Percentiles rank a stretch among this genome's conserved stretches.
Conservation (phyloP, 2,329 filamentous ascomycete species). For the Lecanosticta acicola region DNA sequence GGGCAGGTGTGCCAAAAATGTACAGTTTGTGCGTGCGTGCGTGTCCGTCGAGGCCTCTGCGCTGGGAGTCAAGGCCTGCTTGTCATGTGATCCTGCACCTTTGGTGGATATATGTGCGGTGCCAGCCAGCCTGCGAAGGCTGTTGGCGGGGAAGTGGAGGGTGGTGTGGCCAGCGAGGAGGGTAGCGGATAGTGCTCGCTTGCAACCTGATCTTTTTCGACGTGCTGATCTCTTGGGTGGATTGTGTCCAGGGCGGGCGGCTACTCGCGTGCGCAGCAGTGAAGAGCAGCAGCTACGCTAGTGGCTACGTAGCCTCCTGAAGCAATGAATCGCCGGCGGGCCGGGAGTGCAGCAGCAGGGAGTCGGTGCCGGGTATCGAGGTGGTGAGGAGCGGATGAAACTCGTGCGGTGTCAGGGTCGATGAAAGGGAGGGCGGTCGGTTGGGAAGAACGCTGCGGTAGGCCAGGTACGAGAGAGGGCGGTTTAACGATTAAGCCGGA, state of each 20-base stretch:
- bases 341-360: background rate
- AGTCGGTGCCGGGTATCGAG: background rate
- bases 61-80: slow-evolving; percentile 15
- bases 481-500: background rate
- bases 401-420: background rate
- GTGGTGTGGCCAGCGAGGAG: no score
- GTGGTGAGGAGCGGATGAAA: background rate
- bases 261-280: background rate
- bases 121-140: slow-evolving; percentile 1
- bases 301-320: background rate
- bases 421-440: background rate
- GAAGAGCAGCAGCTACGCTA: no score
- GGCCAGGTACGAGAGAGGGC: background rate
- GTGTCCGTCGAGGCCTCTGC: slow-evolving; percentile 5
- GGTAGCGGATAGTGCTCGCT: no score
- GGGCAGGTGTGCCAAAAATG: slow-evolving; percentile 2
- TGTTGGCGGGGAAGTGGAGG: no score
- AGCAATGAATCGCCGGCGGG: background rate
- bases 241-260: background rate
- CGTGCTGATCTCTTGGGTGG: background rate
- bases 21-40: slow-evolving; percentile 9
- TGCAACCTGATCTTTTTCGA: no score
- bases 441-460: background rate
- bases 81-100: slow-evolving; percentile 11
- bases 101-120: background rate